phyloP scores from a whole-genome alignment of 768 basidiomycete genomes.

The Lactarius evosmus region DNA sequence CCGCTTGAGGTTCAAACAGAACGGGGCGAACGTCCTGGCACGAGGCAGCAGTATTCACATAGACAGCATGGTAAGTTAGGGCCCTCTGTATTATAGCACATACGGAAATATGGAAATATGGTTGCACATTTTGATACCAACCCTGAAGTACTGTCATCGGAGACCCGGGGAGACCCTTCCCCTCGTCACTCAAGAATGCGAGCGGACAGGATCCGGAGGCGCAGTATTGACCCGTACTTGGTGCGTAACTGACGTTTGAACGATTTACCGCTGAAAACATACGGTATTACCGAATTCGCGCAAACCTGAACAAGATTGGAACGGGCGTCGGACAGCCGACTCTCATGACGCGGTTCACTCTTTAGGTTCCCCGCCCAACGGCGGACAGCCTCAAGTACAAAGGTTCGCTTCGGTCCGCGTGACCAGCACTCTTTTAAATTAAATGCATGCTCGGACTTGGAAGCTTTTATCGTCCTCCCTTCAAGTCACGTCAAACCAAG shows the following conservation, averaged over 20 bases:
- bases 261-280: too few species aligned
- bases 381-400: neutral
- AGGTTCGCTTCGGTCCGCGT: neutral
- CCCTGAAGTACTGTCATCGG: too few species aligned
- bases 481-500: neutral
- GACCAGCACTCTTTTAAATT: neutral
- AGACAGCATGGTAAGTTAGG: neutral
- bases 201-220: neutral
- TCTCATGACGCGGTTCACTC: too few species aligned
- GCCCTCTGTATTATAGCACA: neutral
- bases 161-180: too few species aligned
- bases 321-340: too few species aligned
- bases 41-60: too few species aligned
- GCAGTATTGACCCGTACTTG: neutral
- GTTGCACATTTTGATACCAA: too few species aligned
- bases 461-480: neutral
- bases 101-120: too few species aligned
- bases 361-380: neutral
- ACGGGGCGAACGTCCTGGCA: neutral
- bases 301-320: too few species aligned
- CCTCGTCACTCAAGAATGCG: too few species aligned
- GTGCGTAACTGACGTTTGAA: too few species aligned
- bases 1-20: neutral
- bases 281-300: too few species aligned
- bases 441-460: neutral